Evolutionary conservation across 768 basidiomycete genomes (phyloP).

Genomic region (Boletus bicolor): DNA sequence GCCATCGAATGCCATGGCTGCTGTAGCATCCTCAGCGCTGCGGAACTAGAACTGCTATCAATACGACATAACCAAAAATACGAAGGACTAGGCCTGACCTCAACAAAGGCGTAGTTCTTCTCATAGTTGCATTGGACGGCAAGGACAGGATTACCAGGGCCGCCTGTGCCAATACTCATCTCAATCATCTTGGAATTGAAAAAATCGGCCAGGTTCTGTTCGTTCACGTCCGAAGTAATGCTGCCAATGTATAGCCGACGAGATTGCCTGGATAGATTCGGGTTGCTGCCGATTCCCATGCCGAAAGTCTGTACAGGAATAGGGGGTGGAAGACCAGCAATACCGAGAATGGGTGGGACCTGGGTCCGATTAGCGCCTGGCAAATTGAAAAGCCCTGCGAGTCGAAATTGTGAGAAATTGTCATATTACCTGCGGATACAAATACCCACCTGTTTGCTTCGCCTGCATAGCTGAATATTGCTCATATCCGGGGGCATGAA

Average conservation of each 20-base stretch:
- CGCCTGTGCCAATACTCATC: constrained; percentile 81
- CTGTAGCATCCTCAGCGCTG: constrained; percentile 92
- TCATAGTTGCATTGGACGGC: constrained; percentile 97
- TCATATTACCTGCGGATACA: background rate
- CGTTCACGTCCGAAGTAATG: constrained; percentile 92
- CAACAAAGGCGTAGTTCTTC: constrained; percentile 98
- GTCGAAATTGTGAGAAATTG: constrained; percentile 12
- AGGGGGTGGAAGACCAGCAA: constrained; percentile 78
- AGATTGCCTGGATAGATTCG: constrained; percentile 89
- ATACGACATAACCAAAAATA: background rate
- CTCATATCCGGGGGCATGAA: constrained; percentile 93
- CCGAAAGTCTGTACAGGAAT: constrained; percentile 83
- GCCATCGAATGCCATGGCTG: constrained; percentile 96
- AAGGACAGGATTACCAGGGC: constrained; percentile 85
- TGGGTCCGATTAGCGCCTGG: constrained; percentile 93
- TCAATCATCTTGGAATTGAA: constrained; percentile 97
- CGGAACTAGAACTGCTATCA: constrained; percentile 70
- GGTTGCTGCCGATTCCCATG: constrained; percentile 83
- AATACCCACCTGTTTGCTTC: constrained; percentile 85
- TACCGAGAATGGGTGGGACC: constrained; percentile 76
- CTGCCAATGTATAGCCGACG: constrained; percentile 96
- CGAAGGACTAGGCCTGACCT: constrained; percentile 51
- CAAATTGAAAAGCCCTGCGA: constrained; percentile 87
- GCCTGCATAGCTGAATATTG: constrained; percentile 94
- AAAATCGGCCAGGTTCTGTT: constrained; percentile 87